A percentile compares a stretch with the other conserved stretches of the same genome.
phyloP scores from a whole-genome alignment of 345 rosid species.

The sweet orange (Citrus sinensis) region DVS_A1.0 CM039169.1:33686001-33686500 shows the following conservation, averaged over 20 bases:
- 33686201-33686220: not conserved
- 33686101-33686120: not conserved
- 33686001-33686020: not conserved
- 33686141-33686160: too few species aligned
- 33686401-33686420: not conserved
- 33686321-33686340: not conserved
- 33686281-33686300: not conserved
- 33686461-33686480: not conserved
- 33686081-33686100: not conserved
- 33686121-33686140: not conserved
- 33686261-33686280: not conserved
- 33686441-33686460: too few species aligned
- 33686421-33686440: not conserved
- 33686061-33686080: too few species aligned
- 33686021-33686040: too few species aligned
- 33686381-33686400: not conserved
- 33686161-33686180: too few species aligned
- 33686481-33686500: not conserved
- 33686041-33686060: too few species aligned
- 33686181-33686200: too few species aligned
- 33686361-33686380: not conserved
- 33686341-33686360: not conserved
- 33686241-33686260: not conserved
- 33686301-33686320: slow-evolving; percentile 13
- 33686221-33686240: not conserved